Percentiles rank a stretch among this genome's conserved stretches.
Evolutionary conservation across 2,329 filamentous ascomycete species (phyloP).

Genomic region (Sporothrix phasma): DNA sequence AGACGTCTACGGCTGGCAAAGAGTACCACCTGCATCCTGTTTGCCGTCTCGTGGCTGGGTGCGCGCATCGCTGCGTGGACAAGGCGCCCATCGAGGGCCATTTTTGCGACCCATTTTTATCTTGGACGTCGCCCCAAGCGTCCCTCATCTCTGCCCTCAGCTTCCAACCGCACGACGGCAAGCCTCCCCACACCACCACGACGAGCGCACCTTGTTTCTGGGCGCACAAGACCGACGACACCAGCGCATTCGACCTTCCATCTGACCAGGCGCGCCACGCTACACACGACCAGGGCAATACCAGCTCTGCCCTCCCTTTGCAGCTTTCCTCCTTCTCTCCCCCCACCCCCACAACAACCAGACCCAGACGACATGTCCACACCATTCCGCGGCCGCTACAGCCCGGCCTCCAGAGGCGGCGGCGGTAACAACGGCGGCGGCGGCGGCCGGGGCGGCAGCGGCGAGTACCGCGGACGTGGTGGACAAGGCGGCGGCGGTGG

Average conservation of each 20-base stretch:
- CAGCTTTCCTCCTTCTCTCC: background rate
- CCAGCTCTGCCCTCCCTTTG: background rate
- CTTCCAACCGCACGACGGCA: background rate
- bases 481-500: constrained; percentile 10
- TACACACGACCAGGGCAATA: background rate
- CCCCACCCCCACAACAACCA: background rate
- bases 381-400: constrained; percentile 20
- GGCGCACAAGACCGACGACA: background rate
- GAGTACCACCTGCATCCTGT: no score
- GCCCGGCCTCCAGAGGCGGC: constrained; percentile 17
- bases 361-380: constrained; percentile 13
- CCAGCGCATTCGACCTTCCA: background rate
- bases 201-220: background rate
- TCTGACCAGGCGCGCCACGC: background rate
- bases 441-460: constrained; percentile 6
- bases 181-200: background rate
- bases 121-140: background rate
- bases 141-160: background rate
- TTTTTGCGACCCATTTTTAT: constrained; percentile 5
- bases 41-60: background rate
- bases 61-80: background rate
- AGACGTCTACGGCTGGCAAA: no score
- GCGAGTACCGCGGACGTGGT: constrained; percentile 6
- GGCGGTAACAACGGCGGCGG: constrained; percentile 5
- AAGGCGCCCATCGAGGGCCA: background rate